Percentiles rank a stretch among this genome's conserved stretches.
Conservation (phyloP, 225 moss, liverwort and hornwort genomes). For the Physcomitrium patens region DNA sequence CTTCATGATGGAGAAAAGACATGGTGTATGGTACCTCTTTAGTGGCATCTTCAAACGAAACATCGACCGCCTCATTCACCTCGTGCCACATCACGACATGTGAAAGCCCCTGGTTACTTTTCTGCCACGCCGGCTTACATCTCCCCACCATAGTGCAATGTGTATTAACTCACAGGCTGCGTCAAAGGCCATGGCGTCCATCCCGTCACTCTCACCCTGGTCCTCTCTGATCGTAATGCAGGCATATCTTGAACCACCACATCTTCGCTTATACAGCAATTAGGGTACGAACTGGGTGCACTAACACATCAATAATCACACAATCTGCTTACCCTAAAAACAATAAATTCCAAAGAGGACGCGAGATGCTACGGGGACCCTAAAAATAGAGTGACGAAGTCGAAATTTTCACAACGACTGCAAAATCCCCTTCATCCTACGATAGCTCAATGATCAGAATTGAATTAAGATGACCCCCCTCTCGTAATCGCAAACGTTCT, state of each 20-base stretch:
- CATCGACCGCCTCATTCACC: slow-evolving; percentile 45
- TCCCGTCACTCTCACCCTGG: slow-evolving; percentile 41
- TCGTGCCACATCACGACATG: slow-evolving; percentile 71
- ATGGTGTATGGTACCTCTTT: slow-evolving; percentile 41
- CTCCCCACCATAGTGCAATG: slow-evolving; percentile 58
- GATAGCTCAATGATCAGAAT: slow-evolving; percentile 22
- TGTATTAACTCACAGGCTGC: slow-evolving; percentile 35
- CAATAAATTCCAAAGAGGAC: background rate
- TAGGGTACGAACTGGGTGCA: slow-evolving; percentile 6
- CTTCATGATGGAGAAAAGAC: background rate
- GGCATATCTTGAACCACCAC: slow-evolving; percentile 41
- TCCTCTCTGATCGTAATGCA: slow-evolving; percentile 35
- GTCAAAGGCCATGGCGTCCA: slow-evolving; percentile 57
- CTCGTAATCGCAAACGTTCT: background rate
- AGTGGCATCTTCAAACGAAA: slow-evolving; percentile 56
- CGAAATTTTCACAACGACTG: background rate
- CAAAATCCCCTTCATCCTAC: slow-evolving; percentile 9
- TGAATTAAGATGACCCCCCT: background rate
- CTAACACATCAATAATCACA: slow-evolving; percentile 16
- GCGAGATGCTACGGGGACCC: background rate
- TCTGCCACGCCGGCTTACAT: slow-evolving; percentile 52
- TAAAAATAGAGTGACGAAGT: background rate
- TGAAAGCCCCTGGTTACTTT: slow-evolving; percentile 37
- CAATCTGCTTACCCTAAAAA: slow-evolving; percentile 26
- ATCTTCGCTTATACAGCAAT: slow-evolving; percentile 33